Evolutionary conservation across 1,284 basidiomycete species (phyloP), one percentile per base, ranked within the genome.

Genomic region (Stereum hirsutum): DNA sequence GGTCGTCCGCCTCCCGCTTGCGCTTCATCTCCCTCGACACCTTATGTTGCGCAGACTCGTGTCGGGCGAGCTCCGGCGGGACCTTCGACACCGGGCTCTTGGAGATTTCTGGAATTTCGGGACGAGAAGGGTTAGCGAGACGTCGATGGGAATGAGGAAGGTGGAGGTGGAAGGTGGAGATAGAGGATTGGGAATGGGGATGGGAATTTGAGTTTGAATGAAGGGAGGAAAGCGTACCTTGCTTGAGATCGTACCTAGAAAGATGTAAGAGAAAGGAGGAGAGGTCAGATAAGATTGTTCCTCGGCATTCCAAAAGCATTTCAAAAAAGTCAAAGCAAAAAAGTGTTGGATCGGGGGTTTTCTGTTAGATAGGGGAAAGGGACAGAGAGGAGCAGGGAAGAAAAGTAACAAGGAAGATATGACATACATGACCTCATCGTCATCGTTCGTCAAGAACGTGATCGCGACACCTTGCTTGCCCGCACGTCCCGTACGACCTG

Each of bases 341-440:
- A n/a, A n/a, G n/a, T n/a, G n/a, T n/a, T n/a, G n/a, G n/a, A n/a
- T n/a, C n/a, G n/a, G n/a, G n/a, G n/a, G n/a, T n/a, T n/a, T n/a
- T n/a, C n/a, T 36, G 43, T 15, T 15, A 20, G 37, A 40, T 17
- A 19, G 27, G 44, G 33, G 27, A 19, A 36, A 34, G n/a, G 33
- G 36, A 26, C 24, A 43, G 27, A 19, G 31, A 15, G 42, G 40
- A 19, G 33, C 45, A 42, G 46, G 32, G 45, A 42, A 31, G 25
- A 49, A 50, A 58, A 10, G 10, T 17, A 20, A 5, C 15, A 4
- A 38, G 7, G 36, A 26, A 20, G 33, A 11, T 35, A 10, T 24
- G 44, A 78, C 88, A 56, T 68, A 94, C 90, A 98, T 91, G 60
- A 97, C 88, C 68, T 99, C 95, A 44, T 93, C 89, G 59, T 99